Evolutionary conservation across 164 flowering plant genomes (phyloP), one percentile per base, ranked within the genome.

Genomic region (Stephania japonica): DNA sequence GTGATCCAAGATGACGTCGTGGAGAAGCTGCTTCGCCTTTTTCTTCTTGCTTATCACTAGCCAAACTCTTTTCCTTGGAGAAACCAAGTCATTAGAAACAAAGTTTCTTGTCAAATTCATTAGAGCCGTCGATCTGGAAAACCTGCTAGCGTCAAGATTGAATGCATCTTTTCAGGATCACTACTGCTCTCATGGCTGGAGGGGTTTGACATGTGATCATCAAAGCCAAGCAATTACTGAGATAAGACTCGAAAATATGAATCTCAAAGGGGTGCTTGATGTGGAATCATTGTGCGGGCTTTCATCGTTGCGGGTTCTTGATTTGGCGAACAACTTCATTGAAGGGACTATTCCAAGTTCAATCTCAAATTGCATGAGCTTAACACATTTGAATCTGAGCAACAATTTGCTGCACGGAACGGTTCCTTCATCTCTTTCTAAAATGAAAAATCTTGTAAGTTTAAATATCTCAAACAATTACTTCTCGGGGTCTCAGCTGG

Each of bases 401-500:
- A 74, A 70, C 73, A 86, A 86, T 75, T 70, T 61, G 44, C 73
- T 85, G 68, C 75, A 72, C 19, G 89, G 89, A 21, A 77, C 27
- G 26, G 27, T 81, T 5, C 84, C 87, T 11, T 12, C 50, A 16
- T 80, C 81, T 68, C 80, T 86, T n/a, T 67, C 69, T 23, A 65
- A 67, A 59, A 32, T 86, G 80, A 82, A 76, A 73, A 65, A 75
- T 63, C 82, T 84, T 13, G 74, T 25, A 71, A 78, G 66, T 44
- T 67, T 86, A 68, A 82, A 86, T 77, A 77, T 84, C 38, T 84
- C 83, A 16, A 75, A 79, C 43, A 84, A 83, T 76, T 50, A 71
- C 73, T 76, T 83, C 16, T 69, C 56, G 0, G 43, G 76, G 7
- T 47, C 24, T n/a, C 8, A 61, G 21, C 81, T 69, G 16, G 12